Base-by-base conservation (phyloP, 306 rosid genomes). In the Medicago lupulina region DNA sequence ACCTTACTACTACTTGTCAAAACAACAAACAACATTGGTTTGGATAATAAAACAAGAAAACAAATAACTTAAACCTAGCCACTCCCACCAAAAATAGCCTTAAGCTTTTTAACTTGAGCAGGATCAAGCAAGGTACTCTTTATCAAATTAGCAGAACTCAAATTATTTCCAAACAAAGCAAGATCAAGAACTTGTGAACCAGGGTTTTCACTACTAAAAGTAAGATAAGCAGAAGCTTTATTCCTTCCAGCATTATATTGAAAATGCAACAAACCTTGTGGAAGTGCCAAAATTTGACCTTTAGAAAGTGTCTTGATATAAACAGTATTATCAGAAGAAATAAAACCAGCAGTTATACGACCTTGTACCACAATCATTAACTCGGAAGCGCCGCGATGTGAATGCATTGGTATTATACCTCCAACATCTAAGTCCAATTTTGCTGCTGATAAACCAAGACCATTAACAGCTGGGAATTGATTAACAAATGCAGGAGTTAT, bases 181-280 rank as follows among this genome's bases (percentile, higher is more conserved):
- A 75, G 76, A 70, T 87, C 93, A 6, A 79, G 53, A 70, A 88
- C 62, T 57, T 88, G 93, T 9, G 89, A 83, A 3, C 87, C 96
- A 55, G 97, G 97, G 54, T 67, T 78, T 8, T 88, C 59, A 55
- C 87, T 88, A 16, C 84, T 87, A 46, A 88, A 80, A 36, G 73
- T 40, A 31, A 78, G 89, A 41, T 78, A 40, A 57, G 89, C 90
- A 3, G 21, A 12, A 4, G 93, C 88, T 39, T 51, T 80, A 0
- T 15, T 36, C 12, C 62, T 80, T 11, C 84, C 91, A 66, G 80
- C 77, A 74, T 91, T 91, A 2, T 86, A 5, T 54, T 89, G 89
- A 75, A 87, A 89, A 79, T 89, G 94, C 76, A 89, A 51, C 76
- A 87, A 76, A 14, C 92, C 97, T 74, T 83, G 91, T 18, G 97